Conservation (phyloP, 2,329 filamentous ascomycete species). For the Exophiala bonariae region DNA sequence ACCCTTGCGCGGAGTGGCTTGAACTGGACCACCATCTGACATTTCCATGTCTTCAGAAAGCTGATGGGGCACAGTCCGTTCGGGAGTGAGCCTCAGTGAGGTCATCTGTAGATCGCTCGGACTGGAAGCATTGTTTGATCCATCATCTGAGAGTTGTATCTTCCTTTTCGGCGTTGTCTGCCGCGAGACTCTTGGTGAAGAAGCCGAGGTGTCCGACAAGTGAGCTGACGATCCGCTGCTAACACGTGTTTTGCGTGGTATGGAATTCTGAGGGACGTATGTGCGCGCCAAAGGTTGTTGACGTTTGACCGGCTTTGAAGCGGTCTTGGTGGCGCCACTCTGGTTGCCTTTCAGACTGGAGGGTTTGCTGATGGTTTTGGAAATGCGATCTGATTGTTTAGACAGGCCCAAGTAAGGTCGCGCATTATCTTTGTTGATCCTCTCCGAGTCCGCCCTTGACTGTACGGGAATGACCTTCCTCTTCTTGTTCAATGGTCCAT, state of each 20-base stretch:
- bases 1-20: constrained; percentile 1
- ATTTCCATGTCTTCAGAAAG: constrained; percentile 18
- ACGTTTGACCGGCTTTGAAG: background rate
- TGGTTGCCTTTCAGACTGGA: no score
- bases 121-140: constrained; percentile 11
- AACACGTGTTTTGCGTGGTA: background rate
- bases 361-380: no score
- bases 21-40: constrained; percentile 1
- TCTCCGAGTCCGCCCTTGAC: background rate
- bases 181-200: constrained; percentile 7
- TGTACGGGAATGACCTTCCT: constrained; percentile 15
- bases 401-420: no score
- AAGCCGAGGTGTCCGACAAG: constrained; percentile 13
- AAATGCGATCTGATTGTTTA: no score
- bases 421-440: no score
- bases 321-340: no score
- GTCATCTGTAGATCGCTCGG: constrained; percentile 23
- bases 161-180: constrained; percentile 23
- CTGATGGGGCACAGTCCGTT: constrained; percentile 5
- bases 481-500: constrained; percentile 14
- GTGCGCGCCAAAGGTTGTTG: background rate
- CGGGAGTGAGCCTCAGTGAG: constrained; percentile 23
- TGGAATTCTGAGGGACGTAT: background rate
- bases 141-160: constrained; percentile 14
- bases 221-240: constrained; percentile 13